Base-by-base conservation (phyloP, 1,284 basidiomycete genomes). In the Porphyrellus sp. region DNA sequence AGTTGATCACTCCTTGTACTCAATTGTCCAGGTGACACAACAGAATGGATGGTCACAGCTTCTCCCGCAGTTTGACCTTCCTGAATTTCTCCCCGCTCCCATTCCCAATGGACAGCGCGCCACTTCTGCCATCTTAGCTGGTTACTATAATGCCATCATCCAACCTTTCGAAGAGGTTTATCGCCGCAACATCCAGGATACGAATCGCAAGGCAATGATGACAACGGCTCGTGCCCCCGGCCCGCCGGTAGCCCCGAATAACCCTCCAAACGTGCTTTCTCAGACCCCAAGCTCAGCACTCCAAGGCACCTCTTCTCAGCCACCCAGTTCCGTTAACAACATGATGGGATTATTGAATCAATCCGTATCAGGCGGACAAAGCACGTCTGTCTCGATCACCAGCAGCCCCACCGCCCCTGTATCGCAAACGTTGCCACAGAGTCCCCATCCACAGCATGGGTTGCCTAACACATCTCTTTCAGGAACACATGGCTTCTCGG, bases 81-180 rank as follows among this genome's bases (percentile, higher is more conserved):
- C 85, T 33, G 84, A 86, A 54, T 76, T 80, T 52, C 75, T 80
- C 53, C 75, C 77, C 21, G 59, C 53, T 27, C 68, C 71, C 40
- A 72, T 74, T 33, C 69, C 74, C 13, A 76, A 73, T 53, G 76
- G 76, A 37, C 72, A 74, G 18, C 74, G 74, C n/a, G 68, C 77
- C 38, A 79, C 80, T 12, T 76, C 79, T 21, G 60, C 63, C 21
- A 59, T 78, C 53, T 70, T 91, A 46, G 75, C 76, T 24, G 74
- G 80, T 41, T 77, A 81, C 63, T 90, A 88, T 66, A 75, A 72
- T 64, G 70, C 67, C 20, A 74, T 91, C 54, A 72, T 90, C 21
- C 72, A 73, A 33, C 83, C 85, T 5, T 86, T 90, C 59, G 88
- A 91, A 65, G 83, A 86, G 30, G 66, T 73, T 30, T 86, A 83